Conservation (phyloP, 345 rosid species). For the Garcia nutans region DNA sequence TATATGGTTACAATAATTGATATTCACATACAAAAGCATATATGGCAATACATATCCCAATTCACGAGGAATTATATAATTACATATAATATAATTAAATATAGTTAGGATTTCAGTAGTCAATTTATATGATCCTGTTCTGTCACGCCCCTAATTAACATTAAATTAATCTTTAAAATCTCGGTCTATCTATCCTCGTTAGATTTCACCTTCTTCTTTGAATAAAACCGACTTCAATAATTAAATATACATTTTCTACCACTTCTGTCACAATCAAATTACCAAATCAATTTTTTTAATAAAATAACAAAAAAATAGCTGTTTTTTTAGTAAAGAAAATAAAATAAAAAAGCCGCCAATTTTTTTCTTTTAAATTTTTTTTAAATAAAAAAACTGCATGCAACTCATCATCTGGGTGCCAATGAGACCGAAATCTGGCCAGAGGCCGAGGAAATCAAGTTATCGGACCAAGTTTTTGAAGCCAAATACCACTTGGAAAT, state of each 20-base stretch:
- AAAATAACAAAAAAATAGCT: neutral
- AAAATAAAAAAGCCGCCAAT: neutral
- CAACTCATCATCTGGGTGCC: conserved; percentile 47
- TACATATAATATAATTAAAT: too few relatives aligned
- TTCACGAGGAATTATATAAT: too few relatives aligned
- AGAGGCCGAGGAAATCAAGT: conserved; percentile 31
- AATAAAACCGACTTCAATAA: too few relatives aligned
- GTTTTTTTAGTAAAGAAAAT: too few relatives aligned
- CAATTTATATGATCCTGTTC: neutral
- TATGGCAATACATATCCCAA: too few relatives aligned
- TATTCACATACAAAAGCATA: too few relatives aligned
- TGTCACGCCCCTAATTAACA: neutral
- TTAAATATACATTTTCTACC: neutral
- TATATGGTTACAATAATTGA: too few relatives aligned
- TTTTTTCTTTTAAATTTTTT: too few relatives aligned
- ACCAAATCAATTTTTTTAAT: too few relatives aligned
- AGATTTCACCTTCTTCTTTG: neutral
- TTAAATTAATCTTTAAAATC: too few relatives aligned
- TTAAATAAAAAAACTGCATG: too few relatives aligned
- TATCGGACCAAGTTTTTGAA: conserved; percentile 58
- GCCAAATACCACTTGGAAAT: conserved; percentile 66
- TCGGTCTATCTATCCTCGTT: neutral
- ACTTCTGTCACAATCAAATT: conserved; percentile 6
- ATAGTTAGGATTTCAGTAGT: neutral
- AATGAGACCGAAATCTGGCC: conserved; percentile 58